Evolutionary conservation across 2,329 filamentous ascomycete genomes (phyloP).

Genomic region (Diaporthe velutina): DNA sequence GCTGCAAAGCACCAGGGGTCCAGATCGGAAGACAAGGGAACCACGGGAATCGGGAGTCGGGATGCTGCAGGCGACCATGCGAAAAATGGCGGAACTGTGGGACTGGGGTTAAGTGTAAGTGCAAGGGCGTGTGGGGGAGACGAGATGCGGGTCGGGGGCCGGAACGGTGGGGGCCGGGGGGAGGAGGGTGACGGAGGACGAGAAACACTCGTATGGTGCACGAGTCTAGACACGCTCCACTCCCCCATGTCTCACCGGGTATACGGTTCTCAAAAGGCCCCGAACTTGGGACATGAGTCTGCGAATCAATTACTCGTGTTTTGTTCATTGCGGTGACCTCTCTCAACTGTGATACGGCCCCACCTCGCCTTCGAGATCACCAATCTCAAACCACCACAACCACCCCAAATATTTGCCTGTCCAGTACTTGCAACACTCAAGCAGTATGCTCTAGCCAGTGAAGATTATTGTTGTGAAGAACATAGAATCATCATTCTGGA

Average conservation of each 20-base stretch:
- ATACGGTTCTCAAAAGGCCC: neutral
- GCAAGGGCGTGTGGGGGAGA: slow-evolving; percentile 14
- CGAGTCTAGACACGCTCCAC: no score
- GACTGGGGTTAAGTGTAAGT: no score
- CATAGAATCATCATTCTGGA: no score
- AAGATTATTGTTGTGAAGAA: neutral
- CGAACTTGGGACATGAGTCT: neutral
- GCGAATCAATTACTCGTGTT: neutral
- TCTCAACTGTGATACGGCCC: neutral
- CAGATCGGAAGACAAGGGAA: neutral
- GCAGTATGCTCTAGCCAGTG: no score
- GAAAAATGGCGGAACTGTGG: neutral
- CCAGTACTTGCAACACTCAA: neutral
- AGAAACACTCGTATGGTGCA: no score
- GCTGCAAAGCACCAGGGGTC: neutral
- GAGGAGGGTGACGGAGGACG: no score
- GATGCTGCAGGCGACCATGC: neutral
- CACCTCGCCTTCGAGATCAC: slow-evolving; percentile 12
- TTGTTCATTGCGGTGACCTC: neutral
- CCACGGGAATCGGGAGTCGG: slow-evolving; percentile 25
- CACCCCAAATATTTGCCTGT: neutral
- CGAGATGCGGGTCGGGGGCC: slow-evolving; percentile 1
- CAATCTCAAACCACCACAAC: neutral
- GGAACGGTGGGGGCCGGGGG: slow-evolving; percentile 35
- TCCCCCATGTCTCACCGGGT: neutral